Percentiles rank a stretch among this genome's conserved stretches.
These are phyloP conservation scores for Triangularia verruculosa DNA, from an alignment of 2,329 filamentous ascomycete genomes.

Conservation along the genomic window DNA sequence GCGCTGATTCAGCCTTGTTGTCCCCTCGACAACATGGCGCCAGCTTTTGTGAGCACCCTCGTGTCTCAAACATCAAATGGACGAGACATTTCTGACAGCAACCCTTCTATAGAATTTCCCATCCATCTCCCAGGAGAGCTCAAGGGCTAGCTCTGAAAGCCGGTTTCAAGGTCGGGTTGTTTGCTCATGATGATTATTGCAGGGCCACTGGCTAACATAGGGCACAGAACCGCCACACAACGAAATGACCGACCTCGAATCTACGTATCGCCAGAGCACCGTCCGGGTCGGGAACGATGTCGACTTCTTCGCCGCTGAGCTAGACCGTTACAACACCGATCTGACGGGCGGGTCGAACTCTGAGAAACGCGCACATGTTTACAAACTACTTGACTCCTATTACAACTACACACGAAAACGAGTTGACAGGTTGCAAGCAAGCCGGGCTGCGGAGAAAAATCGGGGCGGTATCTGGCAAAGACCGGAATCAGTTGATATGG, in stretches of 20 bases:
- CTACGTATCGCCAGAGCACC: conserved; percentile 31
- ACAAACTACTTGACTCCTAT: conserved; percentile 66
- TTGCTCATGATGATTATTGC: background rate
- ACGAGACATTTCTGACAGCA: conserved; percentile 15
- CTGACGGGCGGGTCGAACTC: conserved; percentile 43
- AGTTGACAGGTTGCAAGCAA: conserved; percentile 42
- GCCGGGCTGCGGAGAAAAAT: conserved; percentile 36
- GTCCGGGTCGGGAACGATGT: conserved; percentile 76
- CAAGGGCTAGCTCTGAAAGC: conserved; percentile 17
- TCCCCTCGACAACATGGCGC: conserved; percentile 21
- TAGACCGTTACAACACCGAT: conserved; percentile 69
- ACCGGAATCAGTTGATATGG: conserved; percentile 52
- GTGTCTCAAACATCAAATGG: background rate
- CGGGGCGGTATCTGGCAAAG: conserved; percentile 33
- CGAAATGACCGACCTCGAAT: conserved; percentile 34
- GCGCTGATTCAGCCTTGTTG: background rate
- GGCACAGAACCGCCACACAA: conserved; percentile 17
- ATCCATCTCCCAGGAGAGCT: conserved; percentile 20
- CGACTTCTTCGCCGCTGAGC: conserved; percentile 77
- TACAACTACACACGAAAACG: conserved; percentile 52
- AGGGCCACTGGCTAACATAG: conserved; percentile 3
- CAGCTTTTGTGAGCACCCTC: conserved; percentile 24
- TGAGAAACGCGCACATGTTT: conserved; percentile 63
- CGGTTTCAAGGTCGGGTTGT: conserved; percentile 20
- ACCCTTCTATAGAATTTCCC: conserved; percentile 19